Evolutionary conservation across 345 rosid species (phyloP), one percentile per base, ranked within the genome.

Genomic region (Arabidopsis arenosa): DNA sequence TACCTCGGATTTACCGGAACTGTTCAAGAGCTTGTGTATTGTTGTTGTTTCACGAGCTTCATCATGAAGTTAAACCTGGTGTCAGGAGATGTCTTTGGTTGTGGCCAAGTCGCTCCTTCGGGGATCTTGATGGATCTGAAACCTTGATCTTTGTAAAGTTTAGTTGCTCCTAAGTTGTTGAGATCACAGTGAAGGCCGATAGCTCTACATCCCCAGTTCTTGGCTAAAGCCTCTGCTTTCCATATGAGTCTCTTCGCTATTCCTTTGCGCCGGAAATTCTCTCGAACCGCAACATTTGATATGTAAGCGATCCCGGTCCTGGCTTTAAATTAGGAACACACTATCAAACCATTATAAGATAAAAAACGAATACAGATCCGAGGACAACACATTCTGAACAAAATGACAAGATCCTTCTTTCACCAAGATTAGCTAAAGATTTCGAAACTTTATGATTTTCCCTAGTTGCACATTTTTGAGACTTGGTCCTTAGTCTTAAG

Each of bases 251-350:
- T 80, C 79, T 89, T 92, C 0, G 91, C 97, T 84, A 92, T 90
- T 59, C 97, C 99, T 83, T 86, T 95, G 58, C 88, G 80, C 1
- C 94, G 81, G 78, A 79, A 92, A 71, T 72, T 84, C 84, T 90
- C 94, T 2, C 94, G 80, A 11, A 95, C 99, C 0, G 96, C 99
- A 26, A 92, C 97, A 39, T 90, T 92, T 7, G 99, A 95, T 84
- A 95, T 77, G 80, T 90, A 95, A 14, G 96, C 99, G 36, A 92
- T 83, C 80, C 97, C 97, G 1, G 91, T 86, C 89, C 99, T 95
- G 80, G 44, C n/a, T 44, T 57, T 17, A 1, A 66, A 55, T 14
- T 15, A 33, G 59, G 35, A 75, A 63, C 55, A 54, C 44, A 33
- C 39, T 13, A 64, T 26, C 71, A 64, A 15, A 66, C 37, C 43